Evolutionary conservation across 257 asterid genomes (phyloP).

Genomic region (Mentha longifolia): DNA sequence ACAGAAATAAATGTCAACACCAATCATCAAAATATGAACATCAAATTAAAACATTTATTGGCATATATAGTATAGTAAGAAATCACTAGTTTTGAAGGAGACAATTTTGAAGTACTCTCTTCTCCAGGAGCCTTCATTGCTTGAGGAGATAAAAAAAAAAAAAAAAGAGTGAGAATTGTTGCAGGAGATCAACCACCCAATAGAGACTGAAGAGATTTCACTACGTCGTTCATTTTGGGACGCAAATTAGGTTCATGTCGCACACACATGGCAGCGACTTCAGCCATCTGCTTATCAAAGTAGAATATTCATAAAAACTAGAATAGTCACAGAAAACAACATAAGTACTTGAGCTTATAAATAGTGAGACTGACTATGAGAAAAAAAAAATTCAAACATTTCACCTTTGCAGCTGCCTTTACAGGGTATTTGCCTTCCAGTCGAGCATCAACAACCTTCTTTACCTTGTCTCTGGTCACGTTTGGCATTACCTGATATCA

Average conservation of each 20-base stretch:
- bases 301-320: neutral
- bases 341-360: neutral
- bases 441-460: neutral
- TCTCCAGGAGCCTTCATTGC: too few species aligned
- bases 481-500: neutral
- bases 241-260: neutral
- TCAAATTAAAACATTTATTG: too few species aligned
- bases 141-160: too few species aligned
- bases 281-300: neutral
- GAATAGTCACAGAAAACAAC: neutral
- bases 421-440: neutral
- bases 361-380: neutral
- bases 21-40: too few species aligned
- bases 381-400: neutral
- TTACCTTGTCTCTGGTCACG: neutral
- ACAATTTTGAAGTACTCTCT: too few species aligned
- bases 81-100: too few species aligned
- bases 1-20: too few species aligned
- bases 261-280: neutral
- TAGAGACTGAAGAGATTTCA: neutral
- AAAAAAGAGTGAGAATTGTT: too few species aligned
- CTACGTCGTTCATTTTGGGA: neutral
- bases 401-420: neutral
- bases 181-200: neutral
- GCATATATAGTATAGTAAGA: too few species aligned